Evolutionary conservation across 164 flowering plant genomes (phyloP).

Genomic region (Berberis thunbergii): DNA sequence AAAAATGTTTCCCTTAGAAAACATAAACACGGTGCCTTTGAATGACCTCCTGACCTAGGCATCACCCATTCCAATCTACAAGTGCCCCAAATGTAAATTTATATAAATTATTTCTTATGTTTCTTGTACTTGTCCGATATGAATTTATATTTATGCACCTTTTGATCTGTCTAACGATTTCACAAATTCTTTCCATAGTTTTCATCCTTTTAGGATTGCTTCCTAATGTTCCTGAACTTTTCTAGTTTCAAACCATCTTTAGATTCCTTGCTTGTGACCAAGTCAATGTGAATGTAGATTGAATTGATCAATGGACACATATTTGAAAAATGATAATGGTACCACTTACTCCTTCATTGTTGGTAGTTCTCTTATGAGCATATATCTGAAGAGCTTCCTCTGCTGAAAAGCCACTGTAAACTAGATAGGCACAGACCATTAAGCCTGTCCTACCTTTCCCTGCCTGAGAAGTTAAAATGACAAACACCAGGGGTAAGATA

Average conservation of each 20-base stretch:
- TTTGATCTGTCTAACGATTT: too few species aligned
- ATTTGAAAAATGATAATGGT: background rate
- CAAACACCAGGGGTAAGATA: background rate
- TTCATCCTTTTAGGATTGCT: too few species aligned
- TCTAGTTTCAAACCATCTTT: background rate
- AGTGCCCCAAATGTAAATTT: too few species aligned
- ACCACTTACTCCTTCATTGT: conserved; percentile 69
- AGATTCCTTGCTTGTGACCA: background rate
- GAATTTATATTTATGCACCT: too few species aligned
- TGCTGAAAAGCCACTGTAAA: conserved; percentile 63
- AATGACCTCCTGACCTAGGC: too few species aligned
- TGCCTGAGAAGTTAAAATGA: conserved; percentile 41
- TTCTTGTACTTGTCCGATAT: too few species aligned
- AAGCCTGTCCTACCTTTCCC: conserved; percentile 91
- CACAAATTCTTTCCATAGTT: too few species aligned
- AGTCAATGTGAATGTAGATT: background rate
- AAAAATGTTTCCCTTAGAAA: too few species aligned
- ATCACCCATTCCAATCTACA: too few species aligned
- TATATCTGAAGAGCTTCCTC: conserved; percentile 72
- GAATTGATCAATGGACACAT: background rate
- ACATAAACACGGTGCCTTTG: too few species aligned
- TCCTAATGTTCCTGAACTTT: too few species aligned
- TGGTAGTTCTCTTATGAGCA: conserved; percentile 62
- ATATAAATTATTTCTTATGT: too few species aligned
- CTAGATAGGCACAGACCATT: conserved; percentile 74